A percentile compares a stretch with the other conserved stretches of the same genome.
phyloP scores from a whole-genome alignment of 257 asterid species.

The Handroanthus guayacan region DNA sequence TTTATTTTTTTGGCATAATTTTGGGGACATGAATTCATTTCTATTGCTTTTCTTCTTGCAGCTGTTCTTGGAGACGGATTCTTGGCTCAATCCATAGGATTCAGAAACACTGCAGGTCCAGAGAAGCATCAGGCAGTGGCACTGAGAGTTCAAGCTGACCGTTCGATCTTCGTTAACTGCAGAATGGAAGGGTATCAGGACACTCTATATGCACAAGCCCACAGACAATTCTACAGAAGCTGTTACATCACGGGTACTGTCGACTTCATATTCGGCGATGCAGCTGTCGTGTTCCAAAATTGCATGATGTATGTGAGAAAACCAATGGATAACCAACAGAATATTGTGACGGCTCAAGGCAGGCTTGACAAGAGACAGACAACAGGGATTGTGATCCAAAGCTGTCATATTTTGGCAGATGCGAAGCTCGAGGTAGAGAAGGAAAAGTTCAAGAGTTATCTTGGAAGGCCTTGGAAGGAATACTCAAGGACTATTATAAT shows the following conservation, averaged over 20 bases:
- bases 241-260: conserved; percentile 64
- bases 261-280: conserved; percentile 69
- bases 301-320: conserved; percentile 55
- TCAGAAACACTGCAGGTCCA: conserved; percentile 73
- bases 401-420: conserved; percentile 51
- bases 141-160: conserved; percentile 60
- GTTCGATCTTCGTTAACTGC: conserved; percentile 54
- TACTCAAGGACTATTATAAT: conserved; percentile 57
- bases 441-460: conserved; percentile 48
- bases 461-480: conserved; percentile 68
- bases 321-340: conserved; percentile 54
- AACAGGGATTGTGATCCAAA: conserved; percentile 66
- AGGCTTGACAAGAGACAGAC: conserved; percentile 53
- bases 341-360: conserved; percentile 58
- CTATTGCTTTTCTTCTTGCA: conserved; percentile 1
- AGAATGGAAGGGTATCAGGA: conserved; percentile 66
- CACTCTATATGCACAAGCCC: conserved; percentile 53
- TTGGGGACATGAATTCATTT: background rate
- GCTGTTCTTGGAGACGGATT: conserved; percentile 67
- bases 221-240: conserved; percentile 63
- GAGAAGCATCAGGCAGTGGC: conserved; percentile 74
- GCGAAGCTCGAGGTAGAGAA: conserved; percentile 44
- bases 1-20: background rate
- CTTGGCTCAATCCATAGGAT: conserved; percentile 61
- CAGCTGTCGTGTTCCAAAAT: conserved; percentile 62